These are phyloP conservation scores for Boletellus sp. DNA, from an alignment of 768 basidiomycete species.

Conservation along the genomic window DNA sequence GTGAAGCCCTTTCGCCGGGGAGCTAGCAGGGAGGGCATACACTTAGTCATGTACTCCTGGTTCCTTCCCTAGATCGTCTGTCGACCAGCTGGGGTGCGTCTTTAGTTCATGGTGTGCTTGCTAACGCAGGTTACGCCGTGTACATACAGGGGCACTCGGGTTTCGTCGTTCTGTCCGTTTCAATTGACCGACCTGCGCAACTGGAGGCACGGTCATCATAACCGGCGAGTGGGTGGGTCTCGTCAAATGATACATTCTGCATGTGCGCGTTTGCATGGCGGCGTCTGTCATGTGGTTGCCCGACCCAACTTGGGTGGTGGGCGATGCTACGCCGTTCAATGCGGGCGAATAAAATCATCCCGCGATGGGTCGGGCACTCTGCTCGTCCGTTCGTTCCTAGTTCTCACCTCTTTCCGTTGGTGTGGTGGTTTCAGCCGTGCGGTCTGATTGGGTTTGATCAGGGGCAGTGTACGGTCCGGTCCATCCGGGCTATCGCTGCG, in stretches of 20 bases:
- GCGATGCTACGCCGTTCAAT: slow-evolving; percentile 43
- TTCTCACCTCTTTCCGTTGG: slow-evolving; percentile 22
- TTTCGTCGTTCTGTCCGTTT: slow-evolving; percentile 64
- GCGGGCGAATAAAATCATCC: slow-evolving; percentile 46
- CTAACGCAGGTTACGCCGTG: background rate
- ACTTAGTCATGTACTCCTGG: slow-evolving; percentile 59
- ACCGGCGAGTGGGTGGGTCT: slow-evolving; percentile 5
- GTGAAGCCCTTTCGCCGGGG: slow-evolving; percentile 41
- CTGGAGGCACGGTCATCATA: slow-evolving; percentile 42
- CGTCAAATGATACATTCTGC: background rate
- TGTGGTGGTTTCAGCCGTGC: no score
- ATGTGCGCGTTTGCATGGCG: background rate
- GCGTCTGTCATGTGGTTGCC: slow-evolving; percentile 23
- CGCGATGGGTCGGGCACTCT: slow-evolving; percentile 1
- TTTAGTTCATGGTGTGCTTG: slow-evolving; percentile 8
- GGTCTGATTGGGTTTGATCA: no score
- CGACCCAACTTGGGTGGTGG: no score
- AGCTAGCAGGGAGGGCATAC: slow-evolving; percentile 75
- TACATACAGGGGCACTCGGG: slow-evolving; percentile 44
- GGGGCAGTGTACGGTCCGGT: slow-evolving; percentile 79
- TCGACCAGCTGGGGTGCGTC: slow-evolving; percentile 50
- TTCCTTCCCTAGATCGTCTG: slow-evolving; percentile 49
- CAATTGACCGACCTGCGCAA: slow-evolving; percentile 57
- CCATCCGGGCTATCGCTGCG: no score
- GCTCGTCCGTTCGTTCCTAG: slow-evolving; percentile 27